Percentiles rank a stretch among this genome's conserved stretches.
phyloP scores from a whole-genome alignment of 345 rosid species.

The Lumnitzera racemosa region DNA sequence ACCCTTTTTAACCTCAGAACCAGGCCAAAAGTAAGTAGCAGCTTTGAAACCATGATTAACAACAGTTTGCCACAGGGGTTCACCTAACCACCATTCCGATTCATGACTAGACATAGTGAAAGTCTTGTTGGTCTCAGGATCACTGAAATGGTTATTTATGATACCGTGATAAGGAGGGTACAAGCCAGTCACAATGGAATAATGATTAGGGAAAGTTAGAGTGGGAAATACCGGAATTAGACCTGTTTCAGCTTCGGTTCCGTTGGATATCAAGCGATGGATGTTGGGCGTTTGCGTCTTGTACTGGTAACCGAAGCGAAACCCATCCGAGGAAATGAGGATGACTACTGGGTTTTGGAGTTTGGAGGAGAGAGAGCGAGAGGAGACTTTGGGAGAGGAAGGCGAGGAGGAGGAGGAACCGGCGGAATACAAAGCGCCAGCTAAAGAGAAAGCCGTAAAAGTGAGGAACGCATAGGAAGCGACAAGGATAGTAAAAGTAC shows the following conservation, averaged over 20 bases:
- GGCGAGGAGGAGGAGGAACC: slow-evolving; percentile 9
- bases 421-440: slow-evolving; percentile 52
- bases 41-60: slow-evolving; percentile 73
- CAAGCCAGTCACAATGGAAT: slow-evolving; percentile 88
- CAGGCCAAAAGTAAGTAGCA: slow-evolving; percentile 95
- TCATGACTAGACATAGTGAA: slow-evolving; percentile 77
- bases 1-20: slow-evolving; percentile 91
- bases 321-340: slow-evolving; percentile 83
- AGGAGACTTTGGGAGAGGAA: slow-evolving; percentile 12
- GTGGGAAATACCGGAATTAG: slow-evolving; percentile 86
- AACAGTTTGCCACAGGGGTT: slow-evolving; percentile 92
- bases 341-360: slow-evolving; percentile 63
- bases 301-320: slow-evolving; percentile 91
- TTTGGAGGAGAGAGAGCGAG: slow-evolving; percentile 57
- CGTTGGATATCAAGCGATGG: slow-evolving; percentile 61
- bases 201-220: slow-evolving; percentile 87
- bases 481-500: slow-evolving; percentile 37
- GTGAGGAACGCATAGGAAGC: slow-evolving; percentile 42
- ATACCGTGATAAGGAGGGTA: slow-evolving; percentile 88
- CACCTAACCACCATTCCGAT: slow-evolving; percentile 94
- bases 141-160: slow-evolving; percentile 59
- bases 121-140: slow-evolving; percentile 46
- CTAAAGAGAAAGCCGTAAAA: slow-evolving; percentile 61
- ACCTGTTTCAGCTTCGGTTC: slow-evolving; percentile 84
- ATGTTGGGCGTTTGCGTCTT: slow-evolving; percentile 68